Conservation (phyloP, 345 rosid species). For the Gossypium longicalyx region DNA sequence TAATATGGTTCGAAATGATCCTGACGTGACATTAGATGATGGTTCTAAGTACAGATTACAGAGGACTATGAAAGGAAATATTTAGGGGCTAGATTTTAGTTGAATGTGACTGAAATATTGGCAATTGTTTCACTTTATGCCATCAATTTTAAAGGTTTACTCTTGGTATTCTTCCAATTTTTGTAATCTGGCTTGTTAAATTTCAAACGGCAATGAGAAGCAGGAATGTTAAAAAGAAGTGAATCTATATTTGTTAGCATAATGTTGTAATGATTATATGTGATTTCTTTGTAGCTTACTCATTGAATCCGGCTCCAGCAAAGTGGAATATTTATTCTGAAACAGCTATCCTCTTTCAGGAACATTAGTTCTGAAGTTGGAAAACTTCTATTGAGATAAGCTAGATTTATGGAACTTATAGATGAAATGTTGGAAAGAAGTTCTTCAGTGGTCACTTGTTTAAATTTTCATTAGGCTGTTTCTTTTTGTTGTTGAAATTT, state of each 20-base stretch:
- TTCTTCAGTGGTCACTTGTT: neutral
- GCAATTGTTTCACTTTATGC: neutral
- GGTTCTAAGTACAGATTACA: neutral
- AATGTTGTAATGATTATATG: neutral
- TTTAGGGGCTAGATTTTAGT: neutral
- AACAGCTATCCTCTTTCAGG: neutral
- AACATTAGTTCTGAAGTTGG: neutral
- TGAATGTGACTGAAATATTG: neutral
- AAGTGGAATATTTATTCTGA: neutral
- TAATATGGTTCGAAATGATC: neutral
- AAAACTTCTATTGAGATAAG: neutral
- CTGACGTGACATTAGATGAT: neutral
- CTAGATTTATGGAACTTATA: neutral
- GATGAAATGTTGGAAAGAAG: neutral
- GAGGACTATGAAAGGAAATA: neutral
- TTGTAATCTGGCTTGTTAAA: neutral
- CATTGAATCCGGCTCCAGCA: neutral
- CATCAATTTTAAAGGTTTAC: neutral
- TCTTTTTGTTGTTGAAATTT: slow-evolving; percentile 1
- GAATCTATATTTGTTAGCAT: neutral
- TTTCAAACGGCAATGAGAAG: neutral
- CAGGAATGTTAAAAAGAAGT: neutral
- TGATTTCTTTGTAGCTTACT: neutral
- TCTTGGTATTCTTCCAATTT: neutral
- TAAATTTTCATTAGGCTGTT: slow-evolving; percentile 3